Base-by-base conservation (phyloP, 2,329 filamentous ascomycete species). In the Orbilia brochopaga region DNA sequence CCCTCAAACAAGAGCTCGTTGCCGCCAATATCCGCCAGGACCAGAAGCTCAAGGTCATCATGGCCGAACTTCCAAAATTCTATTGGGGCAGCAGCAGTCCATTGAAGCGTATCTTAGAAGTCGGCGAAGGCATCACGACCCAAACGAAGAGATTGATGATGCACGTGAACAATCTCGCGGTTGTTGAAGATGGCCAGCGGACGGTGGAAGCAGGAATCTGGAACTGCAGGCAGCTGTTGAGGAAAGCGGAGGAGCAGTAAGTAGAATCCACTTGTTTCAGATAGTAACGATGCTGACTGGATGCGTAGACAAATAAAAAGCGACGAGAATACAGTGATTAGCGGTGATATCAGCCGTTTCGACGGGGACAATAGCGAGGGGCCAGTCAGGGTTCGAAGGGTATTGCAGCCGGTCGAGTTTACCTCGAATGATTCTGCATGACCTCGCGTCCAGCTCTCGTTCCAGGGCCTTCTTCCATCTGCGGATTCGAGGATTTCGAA, bases 61-160 rank as follows among this genome's bases (percentile, higher is more conserved):
- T n/a, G 1, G 24, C n/a, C 1, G 24, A 52, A 19, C 23, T 72
- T 8, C 67, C 67, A n/a, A 65, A 53, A 11, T 61, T 52, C 27
- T 65, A 15, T 42, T 72, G 60, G 67, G 48, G n/a, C 27, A 60
- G 23, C 23, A 30, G 42, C 8, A 11, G 55, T 2, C 67, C 67
- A 11, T 19, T 72, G 8, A 72, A 40, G 27, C 50, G 32, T 27
- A 62, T 62, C 27, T 19, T 69, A 5, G 57, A 57, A 15, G 17
- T 53, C 30, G 32, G 24, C 21, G 21, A 27, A 1, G 2, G n/a
- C 15, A 17, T 60, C 2, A 48, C 11, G 17, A 59, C 32, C 10
- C 17, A 35, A 1, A 21, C 13, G 13, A 23, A 4, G 3, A 48
- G 11, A 5, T 19, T 48, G 19, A 6, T 17, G 11, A 2, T 2